phyloP scores from a whole-genome alignment of 345 rosid species.

The Clausena lansium region DNA sequence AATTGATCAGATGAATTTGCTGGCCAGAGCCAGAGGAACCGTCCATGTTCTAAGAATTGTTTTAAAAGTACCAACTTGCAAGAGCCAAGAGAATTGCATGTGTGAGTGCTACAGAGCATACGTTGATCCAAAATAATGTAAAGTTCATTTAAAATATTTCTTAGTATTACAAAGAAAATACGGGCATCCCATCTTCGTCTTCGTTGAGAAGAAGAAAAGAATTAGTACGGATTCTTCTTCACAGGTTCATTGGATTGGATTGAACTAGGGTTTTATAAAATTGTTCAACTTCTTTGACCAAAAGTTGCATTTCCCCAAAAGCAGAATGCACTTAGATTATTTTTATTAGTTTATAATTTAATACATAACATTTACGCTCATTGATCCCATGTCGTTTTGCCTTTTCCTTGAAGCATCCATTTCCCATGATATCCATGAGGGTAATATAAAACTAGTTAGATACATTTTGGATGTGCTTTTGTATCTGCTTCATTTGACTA shows the following conservation, averaged over 20 bases:
- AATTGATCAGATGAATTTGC: not conserved
- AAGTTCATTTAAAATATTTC: too few species aligned
- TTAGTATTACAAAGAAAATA: too few species aligned
- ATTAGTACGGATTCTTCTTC: too few species aligned
- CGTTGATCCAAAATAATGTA: too few species aligned
- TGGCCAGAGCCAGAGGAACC: not conserved
- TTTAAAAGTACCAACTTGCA: not conserved
- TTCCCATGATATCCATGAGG: constrained; percentile 16
- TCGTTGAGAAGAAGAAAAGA: too few species aligned
- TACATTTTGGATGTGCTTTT: constrained; percentile 11
- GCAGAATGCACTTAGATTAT: not conserved
- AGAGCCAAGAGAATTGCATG: not conserved
- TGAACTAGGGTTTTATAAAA: not conserved
- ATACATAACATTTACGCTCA: not conserved
- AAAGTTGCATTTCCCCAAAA: not conserved
- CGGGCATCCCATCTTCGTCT: too few species aligned
- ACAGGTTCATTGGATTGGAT: not conserved
- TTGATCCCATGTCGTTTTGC: not conserved
- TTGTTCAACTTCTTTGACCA: not conserved
- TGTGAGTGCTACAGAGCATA: not conserved
- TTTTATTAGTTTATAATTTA: not conserved
- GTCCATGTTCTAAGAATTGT: not conserved
- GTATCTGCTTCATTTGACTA: constrained; percentile 21
- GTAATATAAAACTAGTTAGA: not conserved
- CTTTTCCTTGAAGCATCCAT: constrained; percentile 10